phyloP scores from a whole-genome alignment of 495 filamentous ascomycete species.

The Aspergillus saccharolyticus region DNA sequence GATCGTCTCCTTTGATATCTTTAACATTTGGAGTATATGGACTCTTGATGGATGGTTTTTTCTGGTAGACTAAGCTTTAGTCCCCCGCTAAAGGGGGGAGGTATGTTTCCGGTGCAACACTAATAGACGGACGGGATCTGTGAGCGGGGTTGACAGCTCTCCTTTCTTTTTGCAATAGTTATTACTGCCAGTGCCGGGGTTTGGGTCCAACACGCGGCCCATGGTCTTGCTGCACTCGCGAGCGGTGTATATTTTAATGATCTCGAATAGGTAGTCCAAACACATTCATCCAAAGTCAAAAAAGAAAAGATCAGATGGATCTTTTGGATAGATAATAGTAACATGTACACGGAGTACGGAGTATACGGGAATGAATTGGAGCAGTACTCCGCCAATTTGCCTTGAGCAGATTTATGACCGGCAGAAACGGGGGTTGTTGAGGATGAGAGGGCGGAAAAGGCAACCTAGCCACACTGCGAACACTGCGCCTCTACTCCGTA shows the following conservation, averaged over 20 bases:
- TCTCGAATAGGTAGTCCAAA: background rate
- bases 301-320: background rate
- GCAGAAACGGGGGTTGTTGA: no score
- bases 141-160: constrained; percentile 1
- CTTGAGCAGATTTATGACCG: no score
- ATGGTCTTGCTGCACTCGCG: background rate
- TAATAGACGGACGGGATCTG: constrained; percentile 1
- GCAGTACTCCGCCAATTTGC: background rate
- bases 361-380: background rate
- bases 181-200: no score
- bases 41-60: background rate
- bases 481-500: background rate
- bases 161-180: no score
- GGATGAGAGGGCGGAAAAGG: background rate
- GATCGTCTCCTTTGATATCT: background rate
- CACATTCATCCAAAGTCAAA: background rate
- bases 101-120: constrained; percentile 4
- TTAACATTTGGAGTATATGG: background rate
- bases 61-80: background rate
- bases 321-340: background rate
- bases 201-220: no score
- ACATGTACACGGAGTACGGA: background rate
- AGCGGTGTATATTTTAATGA: background rate
- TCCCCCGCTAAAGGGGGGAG: background rate
- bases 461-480: background rate